phyloP scores from a whole-genome alignment of 768 basidiomycete species.

The Leccinellum luteum region DNA sequence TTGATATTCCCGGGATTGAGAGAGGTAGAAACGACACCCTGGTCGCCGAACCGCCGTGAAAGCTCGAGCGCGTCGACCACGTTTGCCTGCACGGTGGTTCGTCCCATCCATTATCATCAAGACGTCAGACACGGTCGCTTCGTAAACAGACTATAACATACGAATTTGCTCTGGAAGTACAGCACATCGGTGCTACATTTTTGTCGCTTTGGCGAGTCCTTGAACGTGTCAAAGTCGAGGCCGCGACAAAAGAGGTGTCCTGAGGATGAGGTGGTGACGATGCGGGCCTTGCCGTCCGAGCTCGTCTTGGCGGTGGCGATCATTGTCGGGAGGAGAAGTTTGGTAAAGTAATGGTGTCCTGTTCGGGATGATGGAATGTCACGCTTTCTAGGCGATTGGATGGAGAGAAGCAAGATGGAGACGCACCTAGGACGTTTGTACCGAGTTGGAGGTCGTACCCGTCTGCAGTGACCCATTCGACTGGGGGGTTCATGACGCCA shows the following conservation, averaged over 20 bases:
- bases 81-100: constrained; percentile 36
- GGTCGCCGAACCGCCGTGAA: constrained; percentile 42
- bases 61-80: constrained; percentile 45
- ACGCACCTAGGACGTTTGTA: constrained; percentile 34
- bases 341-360: constrained; percentile 64
- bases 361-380: neutral
- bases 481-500: constrained; percentile 45
- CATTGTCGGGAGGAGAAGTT: constrained; percentile 49
- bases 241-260: constrained; percentile 30
- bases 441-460: constrained; percentile 43
- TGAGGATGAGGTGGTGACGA: constrained; percentile 47
- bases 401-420: neutral
- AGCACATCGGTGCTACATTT: constrained; percentile 14
- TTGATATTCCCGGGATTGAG: constrained; percentile 45
- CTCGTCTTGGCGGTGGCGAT: constrained; percentile 37
- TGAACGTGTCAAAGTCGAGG: constrained; percentile 42
- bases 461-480: constrained; percentile 41
- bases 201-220: constrained; percentile 32
- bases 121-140: neutral
- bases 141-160: constrained; percentile 11
- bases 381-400: neutral
- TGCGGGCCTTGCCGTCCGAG: constrained; percentile 42
- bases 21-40: constrained; percentile 45
- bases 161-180: constrained; percentile 46
- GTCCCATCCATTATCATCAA: neutral